Conservation (phyloP, 306 rosid genomes). For the Quercus parvula region DNA sequence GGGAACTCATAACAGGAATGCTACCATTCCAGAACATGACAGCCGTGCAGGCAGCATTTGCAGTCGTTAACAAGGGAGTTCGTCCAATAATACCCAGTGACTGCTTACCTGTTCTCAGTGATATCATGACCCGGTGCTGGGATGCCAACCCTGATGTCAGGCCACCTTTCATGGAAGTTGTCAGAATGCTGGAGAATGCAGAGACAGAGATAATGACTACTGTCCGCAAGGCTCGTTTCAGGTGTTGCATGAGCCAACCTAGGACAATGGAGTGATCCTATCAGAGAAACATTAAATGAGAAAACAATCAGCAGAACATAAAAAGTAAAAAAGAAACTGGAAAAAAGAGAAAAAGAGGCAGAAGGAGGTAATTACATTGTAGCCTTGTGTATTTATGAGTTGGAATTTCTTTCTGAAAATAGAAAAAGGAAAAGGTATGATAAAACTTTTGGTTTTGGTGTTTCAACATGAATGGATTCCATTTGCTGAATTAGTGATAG, state of each 20-base stretch:
- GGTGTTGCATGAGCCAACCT: slow-evolving; percentile 93
- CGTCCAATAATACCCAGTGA: slow-evolving; percentile 80
- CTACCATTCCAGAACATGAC: slow-evolving; percentile 99
- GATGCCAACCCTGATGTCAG: slow-evolving; percentile 90
- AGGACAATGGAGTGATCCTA: slow-evolving; percentile 78
- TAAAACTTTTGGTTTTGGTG: slow-evolving; percentile 34
- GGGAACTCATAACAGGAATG: slow-evolving; percentile 96
- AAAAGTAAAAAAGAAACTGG: slow-evolving; percentile 26
- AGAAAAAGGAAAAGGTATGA: background rate
- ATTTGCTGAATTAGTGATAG: slow-evolving; percentile 43
- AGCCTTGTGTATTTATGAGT: slow-evolving; percentile 63
- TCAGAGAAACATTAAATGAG: slow-evolving; percentile 21
- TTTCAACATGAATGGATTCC: slow-evolving; percentile 43
- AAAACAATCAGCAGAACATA: slow-evolving; percentile 32
- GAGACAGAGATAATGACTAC: slow-evolving; percentile 87
- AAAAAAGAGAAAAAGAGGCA: slow-evolving; percentile 27
- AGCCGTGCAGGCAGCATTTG: slow-evolving; percentile 98
- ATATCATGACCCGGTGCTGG: slow-evolving; percentile 97
- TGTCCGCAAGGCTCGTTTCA: slow-evolving; percentile 90
- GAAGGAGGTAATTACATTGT: slow-evolving; percentile 40
- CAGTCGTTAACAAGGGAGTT: slow-evolving; percentile 84
- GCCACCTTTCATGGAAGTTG: slow-evolving; percentile 79
- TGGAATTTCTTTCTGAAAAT: slow-evolving; percentile 38
- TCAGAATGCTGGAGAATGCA: slow-evolving; percentile 87
- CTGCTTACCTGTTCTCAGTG: slow-evolving; percentile 83